Conservation (phyloP, 768 basidiomycete genomes). For the Phaeotremella fagi region DNA sequence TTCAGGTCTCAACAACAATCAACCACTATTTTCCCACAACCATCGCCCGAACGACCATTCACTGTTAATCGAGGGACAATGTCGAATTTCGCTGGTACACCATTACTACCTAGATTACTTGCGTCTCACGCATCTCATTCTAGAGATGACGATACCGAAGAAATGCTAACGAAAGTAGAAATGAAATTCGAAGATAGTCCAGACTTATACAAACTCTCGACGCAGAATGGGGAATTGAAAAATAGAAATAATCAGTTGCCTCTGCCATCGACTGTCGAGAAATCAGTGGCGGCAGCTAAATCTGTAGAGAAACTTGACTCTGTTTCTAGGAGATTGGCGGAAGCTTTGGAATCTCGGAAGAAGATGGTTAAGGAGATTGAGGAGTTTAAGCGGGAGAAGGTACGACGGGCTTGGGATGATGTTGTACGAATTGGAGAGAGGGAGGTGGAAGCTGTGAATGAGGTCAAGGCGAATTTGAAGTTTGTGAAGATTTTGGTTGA, state of each 20-base stretch:
- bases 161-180: neutral
- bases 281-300: too few species aligned
- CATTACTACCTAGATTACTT: neutral
- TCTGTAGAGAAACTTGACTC: too few species aligned
- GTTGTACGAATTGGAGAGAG: neutral
- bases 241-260: too few species aligned
- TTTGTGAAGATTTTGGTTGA: too few species aligned
- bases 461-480: too few species aligned
- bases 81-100: neutral
- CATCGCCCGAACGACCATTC: neutral
- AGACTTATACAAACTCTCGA: neutral
- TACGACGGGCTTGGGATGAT: neutral
- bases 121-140: neutral
- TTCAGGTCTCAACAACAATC: neutral
- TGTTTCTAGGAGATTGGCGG: too few species aligned
- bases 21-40: neutral
- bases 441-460: neutral
- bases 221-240: neutral
- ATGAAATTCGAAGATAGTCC: neutral
- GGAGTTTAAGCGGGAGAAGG: neutral
- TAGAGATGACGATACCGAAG: neutral
- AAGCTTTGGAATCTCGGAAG: too few species aligned
- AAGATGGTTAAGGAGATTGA: neutral
- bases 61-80: neutral
- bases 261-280: too few species aligned